phyloP scores from a whole-genome alignment of 345 rosid genomes.

The Camelina sativa region DNA sequence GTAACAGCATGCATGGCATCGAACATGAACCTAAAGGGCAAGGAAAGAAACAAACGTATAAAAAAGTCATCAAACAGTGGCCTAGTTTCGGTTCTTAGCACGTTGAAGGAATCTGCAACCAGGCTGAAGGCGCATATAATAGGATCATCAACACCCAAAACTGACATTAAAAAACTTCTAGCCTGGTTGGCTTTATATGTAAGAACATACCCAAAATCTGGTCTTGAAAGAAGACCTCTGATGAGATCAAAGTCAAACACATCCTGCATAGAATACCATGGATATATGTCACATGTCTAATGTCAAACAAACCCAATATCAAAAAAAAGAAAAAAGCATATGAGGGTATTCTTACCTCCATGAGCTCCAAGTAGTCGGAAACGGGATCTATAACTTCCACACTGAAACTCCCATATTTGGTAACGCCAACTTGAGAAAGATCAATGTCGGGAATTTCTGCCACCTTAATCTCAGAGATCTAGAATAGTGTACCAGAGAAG shows the following conservation, averaged over 20 bases:
- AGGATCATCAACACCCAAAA: conserved; percentile 3
- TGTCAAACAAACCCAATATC: conserved; percentile 25
- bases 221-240: conserved; percentile 68
- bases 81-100: conserved; percentile 28
- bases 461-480: conserved; percentile 87
- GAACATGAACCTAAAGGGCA: conserved; percentile 65
- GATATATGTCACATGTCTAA: conserved; percentile 17
- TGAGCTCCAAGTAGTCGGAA: conserved; percentile 85
- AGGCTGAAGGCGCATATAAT: conserved; percentile 18
- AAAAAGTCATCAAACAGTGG: conserved; percentile 21
- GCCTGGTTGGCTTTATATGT: conserved; percentile 25
- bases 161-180: background rate
- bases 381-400: conserved; percentile 93
- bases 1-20: conserved; percentile 99
- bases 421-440: conserved; percentile 71
- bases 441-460: conserved; percentile 86
- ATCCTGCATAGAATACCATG: conserved; percentile 58
- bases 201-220: conserved; percentile 72
- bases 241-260: conserved; percentile 88
- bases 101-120: conserved; percentile 10
- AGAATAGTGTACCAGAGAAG: conserved; percentile 28
- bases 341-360: conserved; percentile 67
- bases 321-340: conserved; percentile 5
- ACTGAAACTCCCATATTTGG: conserved; percentile 67
- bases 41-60: background rate